These are phyloP conservation scores for Xerocomus spinulosus DNA, from an alignment of 768 basidiomycete genomes.

Conservation along the genomic window DNA sequence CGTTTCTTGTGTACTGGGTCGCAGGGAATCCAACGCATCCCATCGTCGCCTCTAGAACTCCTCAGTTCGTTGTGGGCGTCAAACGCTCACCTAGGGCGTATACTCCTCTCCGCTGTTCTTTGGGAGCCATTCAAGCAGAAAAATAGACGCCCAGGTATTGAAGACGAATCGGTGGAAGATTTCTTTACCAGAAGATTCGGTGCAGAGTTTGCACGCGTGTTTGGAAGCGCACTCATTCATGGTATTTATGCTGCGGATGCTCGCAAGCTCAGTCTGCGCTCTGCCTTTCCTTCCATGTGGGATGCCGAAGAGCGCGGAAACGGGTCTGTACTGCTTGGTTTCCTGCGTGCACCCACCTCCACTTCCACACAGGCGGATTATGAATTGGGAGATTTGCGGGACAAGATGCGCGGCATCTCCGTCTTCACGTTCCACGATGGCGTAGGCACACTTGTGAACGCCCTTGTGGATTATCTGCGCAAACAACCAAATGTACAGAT, in stretches of 20 bases:
- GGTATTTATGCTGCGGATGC: conserved; percentile 93
- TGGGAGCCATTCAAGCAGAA: conserved; percentile 51
- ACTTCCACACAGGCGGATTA: conserved; percentile 29
- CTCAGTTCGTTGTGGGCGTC: conserved; percentile 31
- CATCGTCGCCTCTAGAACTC: conserved; percentile 37
- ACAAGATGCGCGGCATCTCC: conserved; percentile 54
- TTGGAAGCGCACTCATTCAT: conserved; percentile 82
- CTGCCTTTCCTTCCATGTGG: conserved; percentile 74
- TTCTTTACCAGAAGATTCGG: conserved; percentile 78
- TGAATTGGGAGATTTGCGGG: conserved; percentile 45
- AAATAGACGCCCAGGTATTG: conserved; percentile 37
- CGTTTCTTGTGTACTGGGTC: conserved; percentile 62
- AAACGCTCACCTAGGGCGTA: conserved; percentile 34
- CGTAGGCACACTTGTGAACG: conserved; percentile 58
- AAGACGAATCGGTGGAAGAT: conserved; percentile 78
- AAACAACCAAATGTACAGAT: conserved; percentile 56
- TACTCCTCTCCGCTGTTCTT: conserved; percentile 52
- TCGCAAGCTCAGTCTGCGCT: conserved; percentile 62
- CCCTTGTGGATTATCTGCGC: conserved; percentile 47
- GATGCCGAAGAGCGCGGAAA: conserved; percentile 60
- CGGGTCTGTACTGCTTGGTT: conserved; percentile 68
- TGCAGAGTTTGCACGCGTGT: conserved; percentile 58
- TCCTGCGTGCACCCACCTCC: conserved; percentile 32
- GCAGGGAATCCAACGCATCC: conserved; percentile 50
- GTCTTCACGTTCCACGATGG: conserved; percentile 83